A percentile compares a stretch with the other conserved stretches of the same genome.
Evolutionary conservation across 2,329 filamentous ascomycete species (phyloP).

Genomic region (Cladosporium sp.): DNA sequence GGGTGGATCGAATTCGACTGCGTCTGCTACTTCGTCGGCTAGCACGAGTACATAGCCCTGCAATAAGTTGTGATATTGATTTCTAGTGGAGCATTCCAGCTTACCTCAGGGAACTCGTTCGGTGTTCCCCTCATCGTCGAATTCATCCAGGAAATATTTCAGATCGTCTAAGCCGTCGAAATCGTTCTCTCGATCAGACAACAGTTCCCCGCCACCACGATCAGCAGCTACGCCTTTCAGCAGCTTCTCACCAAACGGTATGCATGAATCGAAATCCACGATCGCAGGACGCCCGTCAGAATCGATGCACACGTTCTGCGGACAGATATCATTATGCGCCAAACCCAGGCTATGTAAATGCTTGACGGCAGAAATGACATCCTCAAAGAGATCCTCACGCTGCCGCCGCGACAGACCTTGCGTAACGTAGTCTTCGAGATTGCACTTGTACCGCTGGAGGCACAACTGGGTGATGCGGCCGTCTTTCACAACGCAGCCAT

Average conservation of each 20-base stretch:
- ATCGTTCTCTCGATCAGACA: slow-evolving; percentile 21
- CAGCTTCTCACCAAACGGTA: slow-evolving; percentile 24
- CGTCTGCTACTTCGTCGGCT: slow-evolving; percentile 4
- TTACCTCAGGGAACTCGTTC: too few relatives aligned
- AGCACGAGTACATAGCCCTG: not conserved
- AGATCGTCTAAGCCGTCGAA: slow-evolving; percentile 6
- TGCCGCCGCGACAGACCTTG: slow-evolving; percentile 17
- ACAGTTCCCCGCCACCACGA: not conserved
- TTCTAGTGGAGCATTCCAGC: too few relatives aligned
- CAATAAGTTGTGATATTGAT: too few relatives aligned
- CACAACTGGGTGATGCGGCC: slow-evolving; percentile 25
- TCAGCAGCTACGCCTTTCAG: slow-evolving; percentile 22
- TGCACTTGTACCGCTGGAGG: slow-evolving; percentile 23
- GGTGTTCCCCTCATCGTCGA: not conserved
- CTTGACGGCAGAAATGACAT: slow-evolving; percentile 25
- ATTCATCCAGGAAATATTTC: slow-evolving; percentile 1
- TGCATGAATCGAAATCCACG: slow-evolving; percentile 34
- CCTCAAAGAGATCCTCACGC: slow-evolving; percentile 17
- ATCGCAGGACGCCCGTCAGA: slow-evolving; percentile 26
- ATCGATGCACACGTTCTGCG: slow-evolving; percentile 32
- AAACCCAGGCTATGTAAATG: slow-evolving; percentile 32
- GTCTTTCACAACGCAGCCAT: slow-evolving; percentile 25
- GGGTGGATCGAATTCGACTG: slow-evolving; percentile 4
- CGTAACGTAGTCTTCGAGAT: slow-evolving; percentile 19
- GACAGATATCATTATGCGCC: slow-evolving; percentile 35